A percentile compares a stretch with the other conserved stretches of the same genome.
phyloP scores from a whole-genome alignment of 805 yeast genomes.

The Candida nanaspora region DNA sequence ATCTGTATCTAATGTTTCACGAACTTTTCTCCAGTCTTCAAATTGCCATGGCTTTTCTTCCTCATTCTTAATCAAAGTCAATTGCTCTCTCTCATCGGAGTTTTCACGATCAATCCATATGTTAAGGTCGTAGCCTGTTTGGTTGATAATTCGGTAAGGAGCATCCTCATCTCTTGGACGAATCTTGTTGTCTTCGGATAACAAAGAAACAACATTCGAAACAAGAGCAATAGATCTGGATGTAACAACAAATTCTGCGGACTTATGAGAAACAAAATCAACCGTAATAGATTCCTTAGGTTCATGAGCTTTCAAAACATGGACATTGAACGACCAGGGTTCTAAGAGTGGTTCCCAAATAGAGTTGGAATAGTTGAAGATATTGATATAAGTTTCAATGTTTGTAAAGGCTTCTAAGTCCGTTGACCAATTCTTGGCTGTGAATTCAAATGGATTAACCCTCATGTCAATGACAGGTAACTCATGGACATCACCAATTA shows the following conservation, averaged over 20 bases:
- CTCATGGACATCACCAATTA: constrained; percentile 88
- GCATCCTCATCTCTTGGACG: constrained; percentile 70
- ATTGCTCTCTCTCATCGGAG: constrained; percentile 19
- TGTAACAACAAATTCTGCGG: constrained; percentile 76
- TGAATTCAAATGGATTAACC: constrained; percentile 58
- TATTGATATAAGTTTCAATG: constrained; percentile 60
- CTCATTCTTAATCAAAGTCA: constrained; percentile 36
- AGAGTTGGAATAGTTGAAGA: constrained; percentile 82
- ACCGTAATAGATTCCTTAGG: constrained; percentile 45
- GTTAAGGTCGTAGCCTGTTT: constrained; percentile 76
- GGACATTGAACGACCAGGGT: constrained; percentile 74
- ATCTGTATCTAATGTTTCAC: constrained; percentile 72
- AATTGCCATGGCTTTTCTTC: constrained; percentile 76
- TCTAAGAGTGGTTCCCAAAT: constrained; percentile 95
- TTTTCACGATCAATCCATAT: constrained; percentile 65
- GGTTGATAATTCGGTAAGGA: constrained; percentile 75
- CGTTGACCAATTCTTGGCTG: constrained; percentile 80
- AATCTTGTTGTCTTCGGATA: constrained; percentile 45
- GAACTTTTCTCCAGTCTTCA: constrained; percentile 84
- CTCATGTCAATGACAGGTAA: constrained; percentile 78
- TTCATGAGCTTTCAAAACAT: constrained; percentile 44
- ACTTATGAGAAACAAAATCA: constrained; percentile 66
- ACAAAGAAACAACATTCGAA: constrained; percentile 56
- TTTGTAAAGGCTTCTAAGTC: constrained; percentile 65
- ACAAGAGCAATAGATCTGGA: constrained; percentile 73